Percentiles rank a stretch among this genome's conserved stretches.
These are phyloP conservation scores for Kodamaea hsintzibuensis DNA, from an alignment of 805 yeast species.

Conservation along the genomic window DNA sequence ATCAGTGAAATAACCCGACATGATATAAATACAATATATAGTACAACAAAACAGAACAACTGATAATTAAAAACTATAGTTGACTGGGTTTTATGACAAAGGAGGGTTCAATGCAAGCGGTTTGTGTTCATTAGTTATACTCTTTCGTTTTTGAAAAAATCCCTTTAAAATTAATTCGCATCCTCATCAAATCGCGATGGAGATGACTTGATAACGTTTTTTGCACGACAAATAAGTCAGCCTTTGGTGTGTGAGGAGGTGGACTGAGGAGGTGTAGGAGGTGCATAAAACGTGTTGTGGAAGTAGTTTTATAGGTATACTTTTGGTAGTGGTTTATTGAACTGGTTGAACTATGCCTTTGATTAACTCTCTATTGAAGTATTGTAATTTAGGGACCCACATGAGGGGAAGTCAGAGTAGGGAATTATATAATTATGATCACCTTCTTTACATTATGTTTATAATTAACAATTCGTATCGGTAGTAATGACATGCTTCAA, in stretches of 20 bases:
- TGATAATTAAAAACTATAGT: not conserved
- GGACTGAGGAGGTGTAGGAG: not conserved
- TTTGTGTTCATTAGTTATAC: not conserved
- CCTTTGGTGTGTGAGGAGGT: not conserved
- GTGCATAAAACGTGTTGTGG: too few relatives aligned
- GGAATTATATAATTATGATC: too few relatives aligned
- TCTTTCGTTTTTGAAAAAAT: not conserved
- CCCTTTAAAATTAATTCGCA: not conserved
- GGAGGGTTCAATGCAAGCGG: not conserved
- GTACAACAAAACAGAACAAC: not conserved
- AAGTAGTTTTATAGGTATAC: too few relatives aligned
- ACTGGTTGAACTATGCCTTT: too few relatives aligned
- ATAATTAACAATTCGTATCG: too few relatives aligned
- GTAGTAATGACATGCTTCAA: too few relatives aligned
- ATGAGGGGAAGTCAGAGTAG: too few relatives aligned
- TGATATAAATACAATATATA: not conserved
- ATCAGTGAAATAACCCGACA: conserved; percentile 15
- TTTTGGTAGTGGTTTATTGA: too few relatives aligned
- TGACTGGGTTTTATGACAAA: not conserved
- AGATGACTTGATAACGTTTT: not conserved
- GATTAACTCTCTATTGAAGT: too few relatives aligned
- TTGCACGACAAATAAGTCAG: not conserved
- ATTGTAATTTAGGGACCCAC: too few relatives aligned
- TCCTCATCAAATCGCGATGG: not conserved
- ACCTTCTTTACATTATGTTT: too few relatives aligned